Base-by-base conservation (phyloP, 2,329 filamentous ascomycete species). In the Septoria linicola region DNA sequence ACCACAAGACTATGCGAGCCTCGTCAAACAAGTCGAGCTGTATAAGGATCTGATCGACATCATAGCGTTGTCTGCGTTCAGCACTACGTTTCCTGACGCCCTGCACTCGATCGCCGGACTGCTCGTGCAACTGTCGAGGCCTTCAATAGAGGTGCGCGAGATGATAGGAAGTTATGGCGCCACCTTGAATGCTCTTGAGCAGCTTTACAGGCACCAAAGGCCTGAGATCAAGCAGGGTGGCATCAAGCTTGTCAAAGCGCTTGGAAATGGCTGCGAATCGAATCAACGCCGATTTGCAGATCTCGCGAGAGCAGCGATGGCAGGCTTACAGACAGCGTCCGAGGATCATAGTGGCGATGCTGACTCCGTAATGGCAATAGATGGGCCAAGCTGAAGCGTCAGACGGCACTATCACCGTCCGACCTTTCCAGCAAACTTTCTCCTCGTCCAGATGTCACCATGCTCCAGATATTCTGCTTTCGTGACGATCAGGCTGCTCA, bases 391-490 rank as follows among this genome's bases (percentile, higher is more conserved):
- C 31, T 59, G 41, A 44, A 13, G 7, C n/a, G 3, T 34, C 37
- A 20, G 23, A 32, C 3, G 7, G 3, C 3, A 8, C 8, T 11
- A 8, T 63, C 59, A 66, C 36, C 63, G 53, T 3, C 51, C 57
- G 8, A 60, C 52, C 40, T 64, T 67, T 10, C 66, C 66, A 27
- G 64, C 64, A 45, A 71, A 70, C 45, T 60, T 63, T 37, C 66
- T 55, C 21, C 63, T 54, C 10, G 63, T 63, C 68, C 68, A 71
- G 10, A 56, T 55, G 39, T 66, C 62, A n/a, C 93, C 93, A 65
- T 90, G 73, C 69, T 99, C 93, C 44, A 93, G 83, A 68, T 99
- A 99, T 66, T 99, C 89, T 55, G 87, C 80, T 66, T 88, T 89
- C 0, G 88, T 93, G n/a, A 96, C 87, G 1, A 83, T 79, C 10